phyloP scores from a whole-genome alignment of 2,329 filamentous ascomycete species.

The Sphaerulina musiva region DNA sequence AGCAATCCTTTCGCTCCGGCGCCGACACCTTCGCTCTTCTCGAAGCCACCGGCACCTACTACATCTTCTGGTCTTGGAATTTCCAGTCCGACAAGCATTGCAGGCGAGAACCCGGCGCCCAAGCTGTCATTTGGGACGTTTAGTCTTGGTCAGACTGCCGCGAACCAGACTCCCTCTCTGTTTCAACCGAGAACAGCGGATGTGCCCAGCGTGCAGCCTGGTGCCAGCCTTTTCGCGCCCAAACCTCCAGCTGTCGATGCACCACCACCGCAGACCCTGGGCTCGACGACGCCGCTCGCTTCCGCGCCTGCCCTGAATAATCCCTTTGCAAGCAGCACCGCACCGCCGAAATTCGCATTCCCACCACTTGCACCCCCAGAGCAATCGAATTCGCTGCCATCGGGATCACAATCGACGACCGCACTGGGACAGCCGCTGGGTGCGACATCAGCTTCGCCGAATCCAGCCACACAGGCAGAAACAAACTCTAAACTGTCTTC shows the following conservation, averaged over 20 bases:
- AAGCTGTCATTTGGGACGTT: constrained; percentile 2
- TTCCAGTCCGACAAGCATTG: background rate
- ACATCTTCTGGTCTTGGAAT: background rate
- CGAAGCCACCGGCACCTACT: background rate
- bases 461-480: constrained; percentile 17
- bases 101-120: background rate
- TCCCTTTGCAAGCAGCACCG: constrained; percentile 3
- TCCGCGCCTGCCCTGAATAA: background rate
- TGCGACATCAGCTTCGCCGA: constrained; percentile 10
- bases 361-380: background rate
- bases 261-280: background rate
- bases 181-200: constrained; percentile 7
- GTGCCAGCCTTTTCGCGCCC: constrained; percentile 7
- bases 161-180: constrained; percentile 1
- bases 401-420: background rate
- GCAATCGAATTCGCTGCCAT: background rate
- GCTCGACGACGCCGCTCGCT: background rate
- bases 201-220: background rate
- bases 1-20: background rate
- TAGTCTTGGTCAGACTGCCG: constrained; percentile 1
- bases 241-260: background rate
- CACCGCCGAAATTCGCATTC: constrained; percentile 2
- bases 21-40: background rate
- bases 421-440: constrained; percentile 5
- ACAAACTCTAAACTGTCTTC: constrained; percentile 15